Conservation (phyloP, 345 rosid species). For the Lagerstroemia speciosa region DNA sequence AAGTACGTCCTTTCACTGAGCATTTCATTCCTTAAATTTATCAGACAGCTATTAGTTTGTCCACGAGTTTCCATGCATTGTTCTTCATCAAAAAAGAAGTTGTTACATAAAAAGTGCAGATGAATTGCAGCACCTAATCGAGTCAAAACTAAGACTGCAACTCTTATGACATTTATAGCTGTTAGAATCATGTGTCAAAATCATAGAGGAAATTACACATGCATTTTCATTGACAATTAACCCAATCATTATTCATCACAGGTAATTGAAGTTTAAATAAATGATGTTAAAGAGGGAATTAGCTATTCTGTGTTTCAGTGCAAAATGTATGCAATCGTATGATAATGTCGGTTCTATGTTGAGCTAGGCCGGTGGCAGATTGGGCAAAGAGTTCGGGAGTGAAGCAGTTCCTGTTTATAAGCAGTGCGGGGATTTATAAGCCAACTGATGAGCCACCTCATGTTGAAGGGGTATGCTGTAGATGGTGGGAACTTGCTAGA, state of each 20-base stretch:
- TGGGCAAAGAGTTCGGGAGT: conserved; percentile 81
- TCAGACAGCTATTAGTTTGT: background rate
- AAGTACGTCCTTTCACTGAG: conserved; percentile 30
- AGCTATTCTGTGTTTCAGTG: background rate
- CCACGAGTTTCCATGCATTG: background rate
- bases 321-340: background rate
- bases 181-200: too few species aligned
- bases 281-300: background rate
- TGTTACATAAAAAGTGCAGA: background rate
- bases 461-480: conserved; percentile 62
- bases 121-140: background rate
- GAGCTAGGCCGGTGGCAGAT: conserved; percentile 59
- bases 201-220: background rate
- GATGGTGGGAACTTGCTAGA: background rate
- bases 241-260: too few species aligned
- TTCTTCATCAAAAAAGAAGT: background rate
- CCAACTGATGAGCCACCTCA: conserved; percentile 90
- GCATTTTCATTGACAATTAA: too few species aligned
- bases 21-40: background rate
- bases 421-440: conserved; percentile 93
- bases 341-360: background rate
- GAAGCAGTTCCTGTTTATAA: conserved; percentile 78
- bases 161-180: too few species aligned
- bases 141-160: too few species aligned
- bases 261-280: background rate